A percentile compares a stretch with the other conserved stretches of the same genome.
Conservation (phyloP, 2,329 filamentous ascomycete species). For the Aspergillus bombycis region DNA sequence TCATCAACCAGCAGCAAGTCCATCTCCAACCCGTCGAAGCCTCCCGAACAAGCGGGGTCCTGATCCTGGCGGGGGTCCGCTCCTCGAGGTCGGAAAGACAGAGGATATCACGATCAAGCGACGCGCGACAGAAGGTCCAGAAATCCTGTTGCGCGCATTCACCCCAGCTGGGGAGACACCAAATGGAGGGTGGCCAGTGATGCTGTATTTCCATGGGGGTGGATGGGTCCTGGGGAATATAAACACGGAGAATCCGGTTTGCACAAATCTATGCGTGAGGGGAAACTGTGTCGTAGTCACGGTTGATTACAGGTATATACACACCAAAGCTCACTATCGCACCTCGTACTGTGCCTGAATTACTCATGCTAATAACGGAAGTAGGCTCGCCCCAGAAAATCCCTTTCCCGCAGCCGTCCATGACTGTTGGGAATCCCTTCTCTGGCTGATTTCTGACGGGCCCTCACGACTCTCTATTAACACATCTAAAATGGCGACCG, state of each 20-base stretch:
- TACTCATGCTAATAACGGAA: neutral
- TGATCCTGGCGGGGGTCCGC: conserved; percentile 57
- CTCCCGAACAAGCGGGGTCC: conserved; percentile 54
- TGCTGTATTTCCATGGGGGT: conserved; percentile 62
- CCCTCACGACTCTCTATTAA: conserved; percentile 46
- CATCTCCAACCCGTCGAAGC: conserved; percentile 58
- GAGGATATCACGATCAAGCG: conserved; percentile 50
- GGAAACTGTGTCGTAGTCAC: conserved; percentile 58
- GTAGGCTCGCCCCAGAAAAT: conserved; percentile 59
- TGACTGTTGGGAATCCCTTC: conserved; percentile 59
- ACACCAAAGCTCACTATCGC: neutral
- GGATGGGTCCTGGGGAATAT: conserved; percentile 64
- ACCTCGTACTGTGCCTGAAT: neutral
- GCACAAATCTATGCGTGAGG: conserved; percentile 57
- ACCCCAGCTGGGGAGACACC: conserved; percentile 52
- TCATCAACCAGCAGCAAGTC: conserved; percentile 56
- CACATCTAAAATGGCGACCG: conserved; percentile 49
- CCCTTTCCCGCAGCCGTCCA: conserved; percentile 61
- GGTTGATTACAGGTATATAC: conserved; percentile 56
- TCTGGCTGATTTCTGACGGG: conserved; percentile 50
- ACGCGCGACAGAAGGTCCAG: conserved; percentile 51
- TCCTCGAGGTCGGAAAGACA: conserved; percentile 52
- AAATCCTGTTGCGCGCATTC: conserved; percentile 55
- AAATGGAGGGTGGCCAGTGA: conserved; percentile 56
- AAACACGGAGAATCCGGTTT: conserved; percentile 61